Evolutionary conservation across 371 early-diverging fungal species (phyloP), one percentile per base, ranked within the genome.

Genomic region (Mucor plumbeus): DNA sequence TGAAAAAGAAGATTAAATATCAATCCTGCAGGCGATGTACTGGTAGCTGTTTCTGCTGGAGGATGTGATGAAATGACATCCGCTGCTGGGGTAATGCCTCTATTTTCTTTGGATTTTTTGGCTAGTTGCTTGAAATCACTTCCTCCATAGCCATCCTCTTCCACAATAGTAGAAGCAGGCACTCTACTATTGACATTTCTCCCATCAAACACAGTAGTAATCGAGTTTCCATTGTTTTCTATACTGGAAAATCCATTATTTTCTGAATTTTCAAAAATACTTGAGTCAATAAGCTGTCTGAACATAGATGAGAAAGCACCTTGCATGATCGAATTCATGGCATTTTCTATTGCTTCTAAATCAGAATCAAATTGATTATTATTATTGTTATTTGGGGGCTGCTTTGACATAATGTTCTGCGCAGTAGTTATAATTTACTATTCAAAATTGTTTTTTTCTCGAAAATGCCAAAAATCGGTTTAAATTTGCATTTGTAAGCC

Each of bases 91-190:
- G 43, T 34, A 26, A 54, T 9, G 26, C 59, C 56, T 61, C 68
- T 64, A 31, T 71, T 71, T 21, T 70, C 58, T 13, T 73, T 70
- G 5, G 77, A 71, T 50, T 78, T 78, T 8, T 68, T 69, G 5
- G 75, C 69, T 33, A 81, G 48, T 8, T 70, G 61, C 69, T 69
- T 70, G 59, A 81, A 81, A 63, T 81, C 81, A 38, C 61, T 78
- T 14, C 81, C 81, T 11, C 68, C 77, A 44, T 68, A 73, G 8
- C 67, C 70, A 54, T 71, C 74, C 26, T 47, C 55, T 5, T 50
- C 17, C 26, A 50, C 31, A 19, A 48, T 50, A 9, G 17, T 11
- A 8, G 26, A 17, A 6, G 50, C 50, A 50, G 50, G 50, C 8
- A 50, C 50, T 21, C 8, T 21, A 41, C 57, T 40, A 31, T 56